Percentiles rank a stretch among this genome's conserved stretches.
These are phyloP conservation scores for Colletotrichum simmondsii DNA, from an alignment of 2,329 filamentous ascomycete species.

Conservation along the genomic window DNA sequence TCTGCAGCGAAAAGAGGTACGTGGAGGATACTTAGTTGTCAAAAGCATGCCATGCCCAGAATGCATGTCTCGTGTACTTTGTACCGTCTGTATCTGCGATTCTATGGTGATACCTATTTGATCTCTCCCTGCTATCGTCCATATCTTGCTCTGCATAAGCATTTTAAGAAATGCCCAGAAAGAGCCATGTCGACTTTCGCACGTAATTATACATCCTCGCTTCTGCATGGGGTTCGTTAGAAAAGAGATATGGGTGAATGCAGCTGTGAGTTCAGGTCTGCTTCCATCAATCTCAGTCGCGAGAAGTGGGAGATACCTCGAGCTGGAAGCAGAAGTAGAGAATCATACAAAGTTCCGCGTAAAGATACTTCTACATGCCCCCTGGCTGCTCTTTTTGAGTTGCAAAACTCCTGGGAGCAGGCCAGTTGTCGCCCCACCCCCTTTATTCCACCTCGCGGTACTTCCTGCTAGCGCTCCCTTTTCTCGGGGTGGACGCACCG, in stretches of 20 bases:
- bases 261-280: neutral
- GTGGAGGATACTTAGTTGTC: slow-evolving; percentile 11
- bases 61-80: neutral
- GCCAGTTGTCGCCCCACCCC: slow-evolving; percentile 29
- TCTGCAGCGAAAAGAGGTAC: neutral
- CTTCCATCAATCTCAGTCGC: neutral
- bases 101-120: neutral
- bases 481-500: slow-evolving; percentile 11
- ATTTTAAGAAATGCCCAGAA: neutral
- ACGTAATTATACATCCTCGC: neutral
- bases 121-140: no score
- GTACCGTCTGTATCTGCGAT: neutral
- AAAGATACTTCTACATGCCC: neutral
- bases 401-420: slow-evolving; percentile 16
- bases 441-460: slow-evolving; percentile 16
- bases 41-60: neutral
- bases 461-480: slow-evolving; percentile 24
- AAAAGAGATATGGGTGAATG: neutral
- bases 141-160: neutral
- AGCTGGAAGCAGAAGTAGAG: neutral
- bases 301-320: neutral
- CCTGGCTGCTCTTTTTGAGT: slow-evolving; percentile 17
- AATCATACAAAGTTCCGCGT: neutral
- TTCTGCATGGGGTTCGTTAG: neutral
- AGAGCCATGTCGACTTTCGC: neutral